A percentile compares a stretch with the other conserved stretches of the same genome.
phyloP scores from a whole-genome alignment of 2,329 filamentous ascomycete genomes.

The Pyrenochaeta sp. region DNA sequence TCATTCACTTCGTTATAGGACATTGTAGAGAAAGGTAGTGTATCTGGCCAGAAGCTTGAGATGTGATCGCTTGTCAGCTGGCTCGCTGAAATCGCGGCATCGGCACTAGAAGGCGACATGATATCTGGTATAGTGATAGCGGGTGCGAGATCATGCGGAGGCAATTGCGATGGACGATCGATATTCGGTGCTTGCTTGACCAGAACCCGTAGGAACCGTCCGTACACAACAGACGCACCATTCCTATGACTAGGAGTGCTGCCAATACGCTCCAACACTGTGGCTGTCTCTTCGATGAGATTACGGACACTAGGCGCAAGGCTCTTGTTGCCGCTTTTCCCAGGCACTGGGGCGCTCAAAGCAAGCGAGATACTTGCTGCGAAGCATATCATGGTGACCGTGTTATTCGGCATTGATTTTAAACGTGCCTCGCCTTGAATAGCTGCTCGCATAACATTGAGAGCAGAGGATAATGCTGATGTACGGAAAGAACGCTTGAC shows the following conservation, averaged over 20 bases:
- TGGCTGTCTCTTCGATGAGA: conserved; percentile 70
- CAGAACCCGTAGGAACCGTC: conserved; percentile 62
- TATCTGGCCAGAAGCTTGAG: conserved; percentile 31
- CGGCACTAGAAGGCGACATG: conserved; percentile 8
- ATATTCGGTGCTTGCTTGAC: conserved; percentile 40
- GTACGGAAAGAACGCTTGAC: conserved; percentile 78
- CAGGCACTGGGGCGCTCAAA: conserved; percentile 46
- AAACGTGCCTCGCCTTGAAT: conserved; percentile 75
- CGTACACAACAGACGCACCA: conserved; percentile 70
- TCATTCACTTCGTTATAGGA: conserved; percentile 74
- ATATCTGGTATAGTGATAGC: conserved; percentile 18
- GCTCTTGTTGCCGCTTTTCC: conserved; percentile 31
- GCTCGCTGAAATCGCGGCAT: conserved; percentile 10
- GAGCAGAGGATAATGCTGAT: conserved; percentile 73
- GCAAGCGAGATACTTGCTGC: conserved; percentile 63
- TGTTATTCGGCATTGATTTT: conserved; percentile 81
- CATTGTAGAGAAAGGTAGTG: conserved; percentile 72
- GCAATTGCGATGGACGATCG: conserved; percentile 3
- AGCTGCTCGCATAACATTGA: conserved; percentile 78
- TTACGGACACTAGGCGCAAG: conserved; percentile 46
- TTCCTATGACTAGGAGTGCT: conserved; percentile 71
- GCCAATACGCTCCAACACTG: conserved; percentile 74
- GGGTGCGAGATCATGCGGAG: conserved; percentile 10
- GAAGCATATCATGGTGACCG: conserved; percentile 80
- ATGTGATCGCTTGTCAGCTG: conserved; percentile 21